These are phyloP conservation scores for Fusarium papillatum DNA, from an alignment of 2,329 filamentous ascomycete genomes.

Conservation along the genomic window DNA sequence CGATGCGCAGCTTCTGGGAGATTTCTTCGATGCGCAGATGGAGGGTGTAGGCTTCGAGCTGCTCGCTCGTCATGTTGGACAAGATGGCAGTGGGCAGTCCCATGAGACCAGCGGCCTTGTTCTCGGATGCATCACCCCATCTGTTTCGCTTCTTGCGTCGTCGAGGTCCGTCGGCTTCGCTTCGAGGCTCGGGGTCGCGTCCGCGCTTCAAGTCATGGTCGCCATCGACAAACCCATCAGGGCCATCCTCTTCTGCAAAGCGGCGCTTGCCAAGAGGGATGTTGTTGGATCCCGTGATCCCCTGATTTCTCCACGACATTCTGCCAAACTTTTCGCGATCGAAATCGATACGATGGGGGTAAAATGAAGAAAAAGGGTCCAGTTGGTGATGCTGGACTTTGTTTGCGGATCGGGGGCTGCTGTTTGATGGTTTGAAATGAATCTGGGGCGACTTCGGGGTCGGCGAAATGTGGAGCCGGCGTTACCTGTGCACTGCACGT, in stretches of 20 bases:
- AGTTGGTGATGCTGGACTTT: conserved; percentile 22
- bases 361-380: conserved; percentile 13
- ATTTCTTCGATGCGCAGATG: conserved; percentile 99
- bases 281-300: conserved; percentile 98
- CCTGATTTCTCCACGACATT: conserved; percentile 80
- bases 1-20: conserved; percentile 98
- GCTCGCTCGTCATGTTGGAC: conserved; percentile 98
- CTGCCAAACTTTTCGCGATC: conserved; percentile 32
- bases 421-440: conserved; percentile 25
- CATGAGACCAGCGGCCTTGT: conserved; percentile 99
- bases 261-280: conserved; percentile 94
- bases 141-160: conserved; percentile 98
- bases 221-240: conserved; percentile 50
- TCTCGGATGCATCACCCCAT: conserved; percentile 97
- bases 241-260: conserved; percentile 70
- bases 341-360: conserved; percentile 10
- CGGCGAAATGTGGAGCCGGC: conserved; percentile 27
- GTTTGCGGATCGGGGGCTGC: conserved; percentile 21
- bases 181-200: conserved; percentile 87
- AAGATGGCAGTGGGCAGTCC: conserved; percentile 96
- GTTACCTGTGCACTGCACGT: conserved; percentile 13
- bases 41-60: conserved; percentile 96
- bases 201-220: conserved; percentile 82
- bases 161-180: conserved; percentile 80
- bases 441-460: conserved; percentile 17